Conservation (phyloP, 106 monocot species). For the Dactylorhiza incarnata region DNA sequence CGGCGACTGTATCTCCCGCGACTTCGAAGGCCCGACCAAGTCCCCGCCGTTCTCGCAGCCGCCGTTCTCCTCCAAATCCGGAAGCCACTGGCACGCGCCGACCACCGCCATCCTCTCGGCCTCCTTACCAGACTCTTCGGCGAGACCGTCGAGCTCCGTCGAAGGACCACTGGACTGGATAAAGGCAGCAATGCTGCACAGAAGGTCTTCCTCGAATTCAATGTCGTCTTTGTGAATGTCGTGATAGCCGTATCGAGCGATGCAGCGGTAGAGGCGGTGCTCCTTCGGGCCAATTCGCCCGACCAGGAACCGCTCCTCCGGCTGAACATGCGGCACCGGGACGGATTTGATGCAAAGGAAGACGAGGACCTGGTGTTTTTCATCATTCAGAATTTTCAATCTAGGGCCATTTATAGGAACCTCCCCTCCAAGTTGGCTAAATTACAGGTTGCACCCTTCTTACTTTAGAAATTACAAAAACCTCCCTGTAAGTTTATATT, state of each 20-base stretch:
- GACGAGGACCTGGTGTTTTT: conserved; percentile 58
- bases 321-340: conserved; percentile 64
- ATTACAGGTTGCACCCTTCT: too few species aligned
- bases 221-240: conserved; percentile 85
- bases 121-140: conserved; percentile 34
- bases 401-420: too few species aligned
- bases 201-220: conserved; percentile 87
- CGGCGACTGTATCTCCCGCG: conserved; percentile 51
- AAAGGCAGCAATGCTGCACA: conserved; percentile 89
- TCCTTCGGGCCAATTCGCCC: conserved; percentile 85
- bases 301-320: conserved; percentile 75
- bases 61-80: conserved; percentile 21
- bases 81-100: conserved; percentile 28
- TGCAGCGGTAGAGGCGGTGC: conserved; percentile 73
- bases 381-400: too few species aligned
- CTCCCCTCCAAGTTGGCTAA: too few species aligned
- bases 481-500: too few species aligned
- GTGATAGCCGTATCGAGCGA: conserved; percentile 89
- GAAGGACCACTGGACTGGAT: conserved; percentile 38
- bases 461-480: too few species aligned
- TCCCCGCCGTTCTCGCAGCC: conserved; percentile 6
- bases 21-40: conserved; percentile 27
- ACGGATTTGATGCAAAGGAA: conserved; percentile 92
- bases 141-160: conserved; percentile 15
- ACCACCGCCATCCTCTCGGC: conserved; percentile 68